Evolutionary conservation across 192 early-diverging fungal genomes (phyloP).

Genomic region (Gonapodya sp.): DNA sequence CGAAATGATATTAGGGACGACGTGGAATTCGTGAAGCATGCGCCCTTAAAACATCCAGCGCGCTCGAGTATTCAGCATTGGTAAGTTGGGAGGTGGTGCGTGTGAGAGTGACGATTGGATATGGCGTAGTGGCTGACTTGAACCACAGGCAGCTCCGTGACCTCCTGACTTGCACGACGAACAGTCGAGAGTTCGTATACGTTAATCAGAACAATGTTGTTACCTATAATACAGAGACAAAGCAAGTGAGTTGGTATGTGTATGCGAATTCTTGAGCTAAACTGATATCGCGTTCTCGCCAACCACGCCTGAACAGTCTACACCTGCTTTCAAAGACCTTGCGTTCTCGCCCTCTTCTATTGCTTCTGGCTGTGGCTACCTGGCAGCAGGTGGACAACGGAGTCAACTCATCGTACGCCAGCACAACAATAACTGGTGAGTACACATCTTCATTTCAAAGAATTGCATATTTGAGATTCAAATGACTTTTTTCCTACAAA

Average conservation of each 20-base stretch:
- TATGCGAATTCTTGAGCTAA: too few relatives aligned
- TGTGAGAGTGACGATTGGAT: conserved; percentile 5
- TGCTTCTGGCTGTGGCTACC: conserved; percentile 45
- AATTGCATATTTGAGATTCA: neutral
- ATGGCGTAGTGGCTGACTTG: neutral
- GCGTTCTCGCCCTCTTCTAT: conserved; percentile 64
- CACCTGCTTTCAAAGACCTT: conserved; percentile 59
- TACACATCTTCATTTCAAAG: conserved; percentile 1
- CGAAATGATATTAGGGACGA: conserved; percentile 34
- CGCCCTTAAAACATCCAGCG: conserved; percentile 59
- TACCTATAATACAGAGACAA: conserved; percentile 46
- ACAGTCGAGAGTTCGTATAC: conserved; percentile 66
- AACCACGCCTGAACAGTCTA: conserved; percentile 20
- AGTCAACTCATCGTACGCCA: conserved; percentile 71
- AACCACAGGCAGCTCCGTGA: conserved; percentile 80
- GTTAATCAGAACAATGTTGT: conserved; percentile 63
- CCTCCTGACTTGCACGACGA: conserved; percentile 66
- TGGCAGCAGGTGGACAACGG: conserved; percentile 86
- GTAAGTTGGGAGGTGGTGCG: conserved; percentile 25
- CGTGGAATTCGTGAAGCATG: conserved; percentile 60
- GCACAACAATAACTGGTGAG: conserved; percentile 49
- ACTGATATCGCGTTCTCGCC: too few relatives aligned
- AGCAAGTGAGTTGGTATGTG: too few relatives aligned
- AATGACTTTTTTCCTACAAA: conserved; percentile 5
- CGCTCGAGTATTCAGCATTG: conserved; percentile 89